Percentiles rank a stretch among this genome's conserved stretches.
Evolutionary conservation across 129 eudicot species (phyloP).

Genomic region (Artemisia annua): DNA sequence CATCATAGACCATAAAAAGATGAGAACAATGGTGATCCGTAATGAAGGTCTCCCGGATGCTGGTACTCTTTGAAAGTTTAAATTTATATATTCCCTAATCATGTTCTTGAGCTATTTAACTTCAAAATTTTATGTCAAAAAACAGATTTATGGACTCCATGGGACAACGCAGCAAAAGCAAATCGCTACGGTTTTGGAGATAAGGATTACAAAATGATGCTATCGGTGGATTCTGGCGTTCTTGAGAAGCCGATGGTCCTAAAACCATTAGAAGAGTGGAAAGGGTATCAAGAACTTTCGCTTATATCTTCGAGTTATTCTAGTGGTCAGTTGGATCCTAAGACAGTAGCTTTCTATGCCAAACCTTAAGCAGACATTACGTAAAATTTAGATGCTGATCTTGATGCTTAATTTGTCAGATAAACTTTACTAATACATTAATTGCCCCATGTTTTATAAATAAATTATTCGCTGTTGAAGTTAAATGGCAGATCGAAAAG

Average conservation of each 20-base stretch:
- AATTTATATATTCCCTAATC: background rate
- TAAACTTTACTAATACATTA: background rate
- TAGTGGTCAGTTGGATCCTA: constrained; percentile 57
- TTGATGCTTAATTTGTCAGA: background rate
- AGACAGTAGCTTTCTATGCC: constrained; percentile 38
- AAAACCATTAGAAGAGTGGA: constrained; percentile 56
- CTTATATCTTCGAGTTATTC: constrained; percentile 50
- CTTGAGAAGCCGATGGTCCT: constrained; percentile 10
- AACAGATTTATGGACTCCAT: constrained; percentile 55
- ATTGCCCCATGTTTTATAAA: background rate
- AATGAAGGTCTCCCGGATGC: constrained; percentile 55
- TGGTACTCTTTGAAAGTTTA: constrained; percentile 26
- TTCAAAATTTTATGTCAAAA: background rate
- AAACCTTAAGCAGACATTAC: constrained; percentile 24
- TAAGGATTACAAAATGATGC: constrained; percentile 43
- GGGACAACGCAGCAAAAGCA: constrained; percentile 44
- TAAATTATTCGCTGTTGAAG: background rate
- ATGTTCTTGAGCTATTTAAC: constrained; percentile 19
- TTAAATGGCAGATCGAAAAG: background rate
- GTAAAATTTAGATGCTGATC: background rate
- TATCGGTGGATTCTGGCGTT: constrained; percentile 40
- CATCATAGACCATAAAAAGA: constrained; percentile 53
- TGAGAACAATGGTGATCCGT: constrained; percentile 49
- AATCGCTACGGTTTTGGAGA: constrained; percentile 35
- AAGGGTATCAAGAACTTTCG: constrained; percentile 49